Conservation (phyloP, 371 early-diverging fungal genomes). For the Apophysomyces ossiformis region DNA sequence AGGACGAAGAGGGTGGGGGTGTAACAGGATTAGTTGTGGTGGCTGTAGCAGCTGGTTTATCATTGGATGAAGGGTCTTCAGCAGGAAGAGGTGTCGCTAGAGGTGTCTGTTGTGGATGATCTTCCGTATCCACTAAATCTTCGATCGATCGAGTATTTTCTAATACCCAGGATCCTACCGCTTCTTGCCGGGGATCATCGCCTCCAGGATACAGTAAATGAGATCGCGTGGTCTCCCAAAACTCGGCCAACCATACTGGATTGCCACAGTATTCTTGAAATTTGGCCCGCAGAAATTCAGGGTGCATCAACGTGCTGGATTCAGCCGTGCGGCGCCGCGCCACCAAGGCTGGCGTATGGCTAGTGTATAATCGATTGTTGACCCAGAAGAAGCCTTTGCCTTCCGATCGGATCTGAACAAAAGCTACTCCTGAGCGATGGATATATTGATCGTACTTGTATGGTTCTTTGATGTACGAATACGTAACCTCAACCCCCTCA, state of each 20-base stretch:
- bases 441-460: constrained; percentile 89
- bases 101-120: constrained; percentile 5
- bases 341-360: constrained; percentile 61
- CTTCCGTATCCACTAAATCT: constrained; percentile 16
- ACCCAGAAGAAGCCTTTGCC: constrained; percentile 89
- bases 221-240: constrained; percentile 62
- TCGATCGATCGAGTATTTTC: constrained; percentile 42
- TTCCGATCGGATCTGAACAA: constrained; percentile 83
- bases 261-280: constrained; percentile 66
- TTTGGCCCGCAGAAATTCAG: constrained; percentile 57
- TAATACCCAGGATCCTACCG: constrained; percentile 41
- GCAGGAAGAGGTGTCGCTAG: too few relatives aligned
- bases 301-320: constrained; percentile 42
- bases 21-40: neutral
- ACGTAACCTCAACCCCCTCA: constrained; percentile 57
- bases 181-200: constrained; percentile 18
- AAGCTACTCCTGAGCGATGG: constrained; percentile 89
- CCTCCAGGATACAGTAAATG: constrained; percentile 33
- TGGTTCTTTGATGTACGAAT: constrained; percentile 71
- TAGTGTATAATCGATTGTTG: constrained; percentile 82
- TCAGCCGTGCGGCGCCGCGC: constrained; percentile 37
- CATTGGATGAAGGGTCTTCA: neutral
- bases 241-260: constrained; percentile 50
- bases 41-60: neutral
- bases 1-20: constrained; percentile 3